Base-by-base conservation (phyloP, 2,329 filamentous ascomycete species). In the Cladosporium sp. region DNA sequence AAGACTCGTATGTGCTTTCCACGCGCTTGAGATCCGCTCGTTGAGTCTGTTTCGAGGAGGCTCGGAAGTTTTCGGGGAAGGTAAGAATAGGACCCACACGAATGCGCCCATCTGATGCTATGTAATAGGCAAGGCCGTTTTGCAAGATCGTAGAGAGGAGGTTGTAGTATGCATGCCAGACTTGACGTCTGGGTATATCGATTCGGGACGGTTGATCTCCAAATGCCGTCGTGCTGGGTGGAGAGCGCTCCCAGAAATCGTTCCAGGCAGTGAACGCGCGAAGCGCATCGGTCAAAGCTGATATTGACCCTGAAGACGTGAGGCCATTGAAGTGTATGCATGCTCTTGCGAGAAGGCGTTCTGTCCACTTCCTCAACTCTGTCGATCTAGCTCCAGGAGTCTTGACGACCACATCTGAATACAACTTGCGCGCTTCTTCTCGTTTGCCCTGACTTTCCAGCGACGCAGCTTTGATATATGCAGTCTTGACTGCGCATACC, bases 91-190 rank as follows among this genome's bases (percentile, higher is more conserved):
- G 10, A 7, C 47, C 54, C 9, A 49, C 25, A n/a, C 40, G 36
- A n/a, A 57, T 50, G 7, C 47, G 44, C 17, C n/a, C 32, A 12
- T 35, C 36, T n/a, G 52, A 55, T 19, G 40, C 32, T 20, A 57
- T 17, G 19, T 63, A 64, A 51, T 85, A 89, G 0, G 85, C 77
- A 20, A 89, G 68, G 58, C 85, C 83, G 55, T 84, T 75, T 65
- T 87, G 86, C 6, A 97, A 73, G 35, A 96, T 83, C n/a, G 79
- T 79, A 1, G 91, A 95, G 17, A 97, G 76, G 1, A 88, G 84
- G 44, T 84, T 76, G 70, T 96, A 96, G 71, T 97, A 97, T 61
- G 90, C 84, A 65, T 83, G 86, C 92, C 92, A 97, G 44, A 96
- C 85, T 39, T 84, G 77, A 61, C 88, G 80, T 61, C 88, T 64